Conservation (phyloP, 2,329 filamentous ascomycete species). For the Hypoxylon sp. region DNA sequence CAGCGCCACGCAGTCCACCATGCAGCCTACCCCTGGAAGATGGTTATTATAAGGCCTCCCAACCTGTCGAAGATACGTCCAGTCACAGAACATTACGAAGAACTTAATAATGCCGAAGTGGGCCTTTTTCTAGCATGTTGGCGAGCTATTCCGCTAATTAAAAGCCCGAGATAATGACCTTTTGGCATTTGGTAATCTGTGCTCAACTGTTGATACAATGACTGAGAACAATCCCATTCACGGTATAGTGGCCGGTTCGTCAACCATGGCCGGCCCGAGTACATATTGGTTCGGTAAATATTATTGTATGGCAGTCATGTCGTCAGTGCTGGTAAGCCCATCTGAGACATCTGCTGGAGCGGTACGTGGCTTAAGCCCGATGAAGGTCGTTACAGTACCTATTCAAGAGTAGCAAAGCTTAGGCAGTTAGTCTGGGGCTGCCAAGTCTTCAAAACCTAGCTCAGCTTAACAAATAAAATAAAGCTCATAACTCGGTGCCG, state of each 20-base stretch:
- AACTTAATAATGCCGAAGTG: slow-evolving; percentile 19
- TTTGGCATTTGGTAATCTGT: slow-evolving; percentile 15
- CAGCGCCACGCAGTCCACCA: slow-evolving; percentile 29
- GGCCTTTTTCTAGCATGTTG: slow-evolving; percentile 14
- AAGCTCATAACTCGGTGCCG: slow-evolving; percentile 14
- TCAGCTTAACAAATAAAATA: slow-evolving; percentile 15
- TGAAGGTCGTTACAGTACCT: slow-evolving; percentile 1
- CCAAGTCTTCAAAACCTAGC: slow-evolving; percentile 14
- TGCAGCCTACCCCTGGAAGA: slow-evolving; percentile 26
- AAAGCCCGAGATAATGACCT: slow-evolving; percentile 15
- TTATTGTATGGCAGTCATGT: slow-evolving; percentile 26
- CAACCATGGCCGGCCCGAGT: slow-evolving; percentile 19
- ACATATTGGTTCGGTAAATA: slow-evolving; percentile 16
- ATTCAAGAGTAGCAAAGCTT: slow-evolving; percentile 1
- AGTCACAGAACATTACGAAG: slow-evolving; percentile 29
- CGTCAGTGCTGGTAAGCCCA: slow-evolving; percentile 16
- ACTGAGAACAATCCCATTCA: slow-evolving; percentile 1
- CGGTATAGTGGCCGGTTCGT: slow-evolving; percentile 20
- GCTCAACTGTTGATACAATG: not conserved
- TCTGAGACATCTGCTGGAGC: slow-evolving; percentile 30
- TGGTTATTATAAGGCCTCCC: slow-evolving; percentile 15
- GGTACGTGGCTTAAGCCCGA: slow-evolving; percentile 26
- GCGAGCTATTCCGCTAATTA: slow-evolving; percentile 10
- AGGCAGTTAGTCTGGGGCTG: slow-evolving; percentile 3
- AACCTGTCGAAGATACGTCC: slow-evolving; percentile 39